phyloP scores from a whole-genome alignment of 495 filamentous ascomycete genomes.

The Extremus antarcticus region DNA sequence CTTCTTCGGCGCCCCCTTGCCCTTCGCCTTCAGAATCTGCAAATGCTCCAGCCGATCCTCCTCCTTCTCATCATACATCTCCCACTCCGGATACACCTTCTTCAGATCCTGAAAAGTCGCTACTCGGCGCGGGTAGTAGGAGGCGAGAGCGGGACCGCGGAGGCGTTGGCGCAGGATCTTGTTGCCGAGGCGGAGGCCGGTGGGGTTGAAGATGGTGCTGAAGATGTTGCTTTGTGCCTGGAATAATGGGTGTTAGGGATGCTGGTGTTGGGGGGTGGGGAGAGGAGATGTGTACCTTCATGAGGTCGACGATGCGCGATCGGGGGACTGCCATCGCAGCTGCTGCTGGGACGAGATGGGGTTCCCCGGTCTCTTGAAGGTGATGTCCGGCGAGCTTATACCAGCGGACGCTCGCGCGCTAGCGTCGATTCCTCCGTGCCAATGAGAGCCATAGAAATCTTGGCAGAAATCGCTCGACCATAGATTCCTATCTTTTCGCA shows the following conservation, averaged over 20 bases:
- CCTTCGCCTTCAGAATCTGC: conserved; percentile 62
- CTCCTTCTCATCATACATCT: conserved; percentile 61
- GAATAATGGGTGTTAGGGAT: conserved; percentile 3
- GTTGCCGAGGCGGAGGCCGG: conserved; percentile 67
- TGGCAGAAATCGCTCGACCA: too few relatives aligned
- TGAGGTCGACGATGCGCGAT: conserved; percentile 61
- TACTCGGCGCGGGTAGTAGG: conserved; percentile 75
- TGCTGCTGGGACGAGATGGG: background rate
- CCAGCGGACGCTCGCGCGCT: background rate
- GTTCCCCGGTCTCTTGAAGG: too few relatives aligned
- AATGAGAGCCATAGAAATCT: background rate
- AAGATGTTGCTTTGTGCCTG: conserved; percentile 88
- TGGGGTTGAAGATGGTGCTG: conserved; percentile 79
- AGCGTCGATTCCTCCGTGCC: background rate
- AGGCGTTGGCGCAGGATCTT: conserved; percentile 79
- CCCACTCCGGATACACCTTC: conserved; percentile 49
- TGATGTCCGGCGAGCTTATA: too few relatives aligned
- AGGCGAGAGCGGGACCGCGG: conserved; percentile 60
- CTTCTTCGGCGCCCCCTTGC: conserved; percentile 89
- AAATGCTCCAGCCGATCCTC: conserved; percentile 71
- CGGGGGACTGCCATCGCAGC: conserved; percentile 57
- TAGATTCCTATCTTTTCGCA: too few relatives aligned
- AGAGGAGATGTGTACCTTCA: conserved; percentile 48
- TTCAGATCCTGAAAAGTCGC: conserved; percentile 58
- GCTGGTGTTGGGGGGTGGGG: conserved; percentile 1